Evolutionary conservation across 306 rosid genomes (phyloP), one percentile per base, ranked within the genome.

Genomic region (Mimosa bimucronata): DNA sequence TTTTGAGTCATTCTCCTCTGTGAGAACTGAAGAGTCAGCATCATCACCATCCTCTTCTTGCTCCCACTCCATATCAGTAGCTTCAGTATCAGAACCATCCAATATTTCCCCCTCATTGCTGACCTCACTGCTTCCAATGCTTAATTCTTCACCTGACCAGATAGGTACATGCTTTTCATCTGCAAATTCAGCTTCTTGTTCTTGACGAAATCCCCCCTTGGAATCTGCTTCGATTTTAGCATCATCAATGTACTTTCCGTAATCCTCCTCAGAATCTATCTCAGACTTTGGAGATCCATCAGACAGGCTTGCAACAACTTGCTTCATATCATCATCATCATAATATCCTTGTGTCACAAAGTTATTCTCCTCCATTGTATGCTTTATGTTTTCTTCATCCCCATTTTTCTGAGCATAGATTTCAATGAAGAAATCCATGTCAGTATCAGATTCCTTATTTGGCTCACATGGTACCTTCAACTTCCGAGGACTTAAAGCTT

Each of bases 361-460:
- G 53, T 46, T 46, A 4, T 14, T 16, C 19, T 48, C n/a, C 21
- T 48, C 21, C 55, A 48, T 48, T 48, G 8, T 15, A 48, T 6
- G 55, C 21, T 48, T 48, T 6, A 48, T 48, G 6, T 48, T 48
- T 48, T 78, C 82, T 60, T 77, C 50, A 55, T 65, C 48, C 55
- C 75, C 88, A 68, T 69, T 74, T 52, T 61, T 76, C 58, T 81
- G 74, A 66, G 85, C 82, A 81, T 81, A 92, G 75, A 94, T 80
- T 87, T 89, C 97, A 71, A 95, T 74, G 40, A 90, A 91, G 85
- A 83, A 76, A 74, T 85, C 89, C 72, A 80, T 31, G 29, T 82
- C 84, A 26, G 57, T 45, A 46, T 40, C 90, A 80, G 21, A 67
- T 9, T 74, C 82, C 66, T 87, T 74, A 34, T 57, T 40, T 60